Evolutionary conservation across 2,329 filamentous ascomycete species (phyloP).

Genomic region (Penicillium sp.): DNA sequence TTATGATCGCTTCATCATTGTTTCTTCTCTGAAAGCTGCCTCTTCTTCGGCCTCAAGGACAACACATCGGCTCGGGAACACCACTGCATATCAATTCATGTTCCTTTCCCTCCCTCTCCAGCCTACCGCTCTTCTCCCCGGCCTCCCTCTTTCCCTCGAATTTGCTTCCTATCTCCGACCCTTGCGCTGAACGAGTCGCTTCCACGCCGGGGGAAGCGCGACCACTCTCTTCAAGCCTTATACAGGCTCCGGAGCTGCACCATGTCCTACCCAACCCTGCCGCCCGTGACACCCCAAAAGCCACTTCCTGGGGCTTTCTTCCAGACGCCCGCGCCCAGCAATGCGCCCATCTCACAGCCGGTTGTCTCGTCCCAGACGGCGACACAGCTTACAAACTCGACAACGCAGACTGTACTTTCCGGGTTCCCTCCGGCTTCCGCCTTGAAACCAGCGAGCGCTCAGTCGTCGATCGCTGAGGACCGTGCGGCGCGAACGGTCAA

Average conservation of each 20-base stretch:
- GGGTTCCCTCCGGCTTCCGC: constrained; percentile 43
- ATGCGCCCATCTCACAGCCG: constrained; percentile 39
- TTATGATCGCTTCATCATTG: constrained; percentile 16
- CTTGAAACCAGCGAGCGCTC: constrained; percentile 49
- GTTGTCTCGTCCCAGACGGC: constrained; percentile 37
- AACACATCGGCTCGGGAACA: constrained; percentile 19
- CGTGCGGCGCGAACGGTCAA: constrained; percentile 86
- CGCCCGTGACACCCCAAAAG: constrained; percentile 43
- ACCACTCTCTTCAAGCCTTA: constrained; percentile 19
- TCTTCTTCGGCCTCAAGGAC: constrained; percentile 21
- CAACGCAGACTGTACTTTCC: constrained; percentile 38
- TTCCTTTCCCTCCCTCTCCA: constrained; percentile 13
- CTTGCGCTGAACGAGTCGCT: constrained; percentile 25
- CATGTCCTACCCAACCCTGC: constrained; percentile 50
- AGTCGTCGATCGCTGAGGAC: constrained; percentile 70
- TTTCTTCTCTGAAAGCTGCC: constrained; percentile 7
- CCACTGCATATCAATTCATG: constrained; percentile 27
- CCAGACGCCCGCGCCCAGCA: constrained; percentile 45
- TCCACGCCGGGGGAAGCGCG: constrained; percentile 31
- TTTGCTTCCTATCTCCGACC: constrained; percentile 14
- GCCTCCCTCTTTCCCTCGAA: constrained; percentile 21
- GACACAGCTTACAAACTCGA: constrained; percentile 33
- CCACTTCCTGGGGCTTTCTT: constrained; percentile 49
- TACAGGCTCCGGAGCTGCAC: constrained; percentile 26
- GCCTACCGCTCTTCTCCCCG: constrained; percentile 21